Conservation (phyloP, 2,329 filamentous ascomycete species). For the Iodosphaeria phyllophila region DNA sequence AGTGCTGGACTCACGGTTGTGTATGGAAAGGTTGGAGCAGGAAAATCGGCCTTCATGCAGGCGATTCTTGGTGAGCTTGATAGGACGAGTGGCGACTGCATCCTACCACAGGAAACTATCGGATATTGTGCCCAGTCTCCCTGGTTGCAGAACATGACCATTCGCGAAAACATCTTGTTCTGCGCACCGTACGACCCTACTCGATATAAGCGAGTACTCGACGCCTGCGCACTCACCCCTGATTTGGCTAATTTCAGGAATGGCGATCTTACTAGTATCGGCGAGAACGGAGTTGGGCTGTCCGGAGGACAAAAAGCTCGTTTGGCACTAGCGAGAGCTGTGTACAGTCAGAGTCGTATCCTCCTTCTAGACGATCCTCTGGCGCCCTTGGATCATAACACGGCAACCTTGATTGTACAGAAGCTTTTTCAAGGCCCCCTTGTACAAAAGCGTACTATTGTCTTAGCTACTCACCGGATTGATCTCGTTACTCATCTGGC, state of each 20-base stretch:
- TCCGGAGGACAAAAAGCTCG: slow-evolving; percentile 45
- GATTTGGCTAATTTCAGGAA: slow-evolving; percentile 37
- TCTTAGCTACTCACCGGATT: slow-evolving; percentile 69
- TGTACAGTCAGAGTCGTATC: slow-evolving; percentile 38
- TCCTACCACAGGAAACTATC: slow-evolving; percentile 28
- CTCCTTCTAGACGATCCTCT: slow-evolving; percentile 44
- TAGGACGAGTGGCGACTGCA: slow-evolving; percentile 31
- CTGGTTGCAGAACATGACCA: slow-evolving; percentile 47
- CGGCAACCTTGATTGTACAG: slow-evolving; percentile 41
- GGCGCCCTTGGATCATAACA: slow-evolving; percentile 43
- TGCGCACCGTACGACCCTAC: slow-evolving; percentile 32
- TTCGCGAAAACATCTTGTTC: slow-evolving; percentile 46
- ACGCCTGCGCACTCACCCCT: slow-evolving; percentile 37
- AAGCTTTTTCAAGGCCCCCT: slow-evolving; percentile 40
- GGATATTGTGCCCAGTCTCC: slow-evolving; percentile 41
- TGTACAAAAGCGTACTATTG: slow-evolving; percentile 43
- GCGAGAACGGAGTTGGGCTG: slow-evolving; percentile 42
- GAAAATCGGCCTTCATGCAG: slow-evolving; percentile 41
- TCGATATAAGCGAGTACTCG: slow-evolving; percentile 39
- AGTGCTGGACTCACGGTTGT: slow-evolving; percentile 32
- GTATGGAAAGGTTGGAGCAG: slow-evolving; percentile 39
- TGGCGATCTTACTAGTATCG: slow-evolving; percentile 39
- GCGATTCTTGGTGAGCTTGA: slow-evolving; percentile 48
- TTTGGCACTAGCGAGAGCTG: slow-evolving; percentile 41
- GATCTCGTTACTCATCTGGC: slow-evolving; percentile 59